These are phyloP conservation scores for Alternaria triticimaculans DNA, from an alignment of 2,329 filamentous ascomycete genomes.

Conservation along the genomic window DNA sequence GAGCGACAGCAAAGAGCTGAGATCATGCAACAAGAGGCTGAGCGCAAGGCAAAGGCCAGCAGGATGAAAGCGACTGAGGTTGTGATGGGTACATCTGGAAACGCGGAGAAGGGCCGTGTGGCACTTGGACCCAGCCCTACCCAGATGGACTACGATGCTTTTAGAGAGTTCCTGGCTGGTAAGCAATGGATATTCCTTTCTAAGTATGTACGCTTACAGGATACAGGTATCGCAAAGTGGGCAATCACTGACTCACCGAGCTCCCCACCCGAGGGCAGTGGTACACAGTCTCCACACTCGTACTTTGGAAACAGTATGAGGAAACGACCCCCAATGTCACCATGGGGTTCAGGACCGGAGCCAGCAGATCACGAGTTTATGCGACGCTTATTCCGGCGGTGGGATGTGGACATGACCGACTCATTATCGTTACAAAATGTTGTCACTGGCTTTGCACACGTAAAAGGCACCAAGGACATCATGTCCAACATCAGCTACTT, in stretches of 20 bases:
- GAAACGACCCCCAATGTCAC: slow-evolving; percentile 54
- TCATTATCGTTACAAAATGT: slow-evolving; percentile 88
- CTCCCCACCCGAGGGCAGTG: slow-evolving; percentile 60
- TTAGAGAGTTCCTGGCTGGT: slow-evolving; percentile 86
- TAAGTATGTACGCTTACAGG: slow-evolving; percentile 7
- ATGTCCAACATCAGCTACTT: slow-evolving; percentile 99
- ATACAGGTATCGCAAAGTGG: slow-evolving; percentile 81
- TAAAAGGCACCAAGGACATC: slow-evolving; percentile 93
- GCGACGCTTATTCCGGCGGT: slow-evolving; percentile 82
- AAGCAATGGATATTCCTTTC: slow-evolving; percentile 11
- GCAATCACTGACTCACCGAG: slow-evolving; percentile 85
- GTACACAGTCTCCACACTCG: slow-evolving; percentile 61
- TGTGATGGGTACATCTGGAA: slow-evolving; percentile 55
- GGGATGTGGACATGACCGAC: slow-evolving; percentile 81
- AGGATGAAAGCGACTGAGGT: slow-evolving; percentile 60
- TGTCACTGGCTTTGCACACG: slow-evolving; percentile 84
- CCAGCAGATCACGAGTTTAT: slow-evolving; percentile 96
- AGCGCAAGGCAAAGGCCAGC: slow-evolving; percentile 73
- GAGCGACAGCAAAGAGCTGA: slow-evolving; percentile 85
- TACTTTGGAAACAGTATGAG: slow-evolving; percentile 61
- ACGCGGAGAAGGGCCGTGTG: slow-evolving; percentile 81
- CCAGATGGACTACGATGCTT: slow-evolving; percentile 96
- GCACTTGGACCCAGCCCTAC: slow-evolving; percentile 88
- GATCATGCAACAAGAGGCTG: slow-evolving; percentile 68
- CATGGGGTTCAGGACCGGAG: slow-evolving; percentile 67